Evolutionary conservation across 1,284 basidiomycete species (phyloP), one percentile per base, ranked within the genome.

Genomic region (Porphyrellus sp.): DNA sequence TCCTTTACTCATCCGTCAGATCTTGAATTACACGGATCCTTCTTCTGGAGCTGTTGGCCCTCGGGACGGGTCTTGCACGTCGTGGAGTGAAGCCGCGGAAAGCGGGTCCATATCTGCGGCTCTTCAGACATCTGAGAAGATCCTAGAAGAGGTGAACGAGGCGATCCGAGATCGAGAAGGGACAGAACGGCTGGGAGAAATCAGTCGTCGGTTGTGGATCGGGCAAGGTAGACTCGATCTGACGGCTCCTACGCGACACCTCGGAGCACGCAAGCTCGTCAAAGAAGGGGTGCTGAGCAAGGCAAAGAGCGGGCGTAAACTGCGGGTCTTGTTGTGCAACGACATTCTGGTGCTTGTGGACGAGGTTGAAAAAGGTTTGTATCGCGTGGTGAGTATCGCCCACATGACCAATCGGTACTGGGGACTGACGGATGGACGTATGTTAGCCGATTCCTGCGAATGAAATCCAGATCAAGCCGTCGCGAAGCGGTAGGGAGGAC

Each of bases 201-300:
- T 98, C 25, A 91, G 88, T 7, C 82, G 89, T 56, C 77, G 89
- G 61, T 75, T 98, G 4, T 94, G 86, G 86, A 85, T 95, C 48
- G 91, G 91, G 9, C 83, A 91, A 70, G 90, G 90, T 1, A 85
- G 87, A 15, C 80, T 97, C 25, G 93, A 98, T 67, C 74, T 98
- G n/a, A 95, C 92, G 0, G 90, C 87, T 3, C 88, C 90, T 0
- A 97, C 93, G 9, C 81, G 87, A 2, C 79, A 83, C 60, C 85
- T 91, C 76, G 93, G 91, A 1, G 72, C 78, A 9, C 78, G 95
- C 21, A 79, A 75, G 56, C 76, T 98, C 13, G 49, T 98, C 39
- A 89, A 85, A 57, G 91, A 98, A 66, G 93, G 93, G 0, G 53
- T 77, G 5, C 69, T 98, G 8, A 69, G 76, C 58, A 98, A 98